Conservation (phyloP, 148 eudicot species). For the Pouteria glomerata region DNA sequence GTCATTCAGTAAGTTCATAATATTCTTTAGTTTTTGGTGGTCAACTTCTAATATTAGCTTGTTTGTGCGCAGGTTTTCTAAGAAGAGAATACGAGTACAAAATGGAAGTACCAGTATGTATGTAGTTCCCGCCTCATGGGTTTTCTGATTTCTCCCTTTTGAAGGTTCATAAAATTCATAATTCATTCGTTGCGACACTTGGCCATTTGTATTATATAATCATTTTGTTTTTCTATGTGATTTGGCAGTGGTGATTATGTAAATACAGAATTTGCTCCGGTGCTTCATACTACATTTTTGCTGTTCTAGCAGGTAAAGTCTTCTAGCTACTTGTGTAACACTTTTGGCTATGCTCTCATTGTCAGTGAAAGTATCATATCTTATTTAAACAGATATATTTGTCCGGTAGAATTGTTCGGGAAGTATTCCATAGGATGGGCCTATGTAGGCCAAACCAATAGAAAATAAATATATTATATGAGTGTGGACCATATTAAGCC, state of each 20-base stretch:
- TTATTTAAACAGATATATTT: background rate
- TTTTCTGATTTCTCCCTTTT: background rate
- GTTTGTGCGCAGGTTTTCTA: conserved; percentile 4
- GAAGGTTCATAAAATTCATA: conserved; percentile 11
- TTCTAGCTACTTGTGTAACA: background rate
- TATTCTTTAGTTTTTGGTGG: background rate
- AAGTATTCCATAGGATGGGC: no score
- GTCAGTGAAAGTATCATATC: background rate
- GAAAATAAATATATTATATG: background rate
- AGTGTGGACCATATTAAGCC: no score
- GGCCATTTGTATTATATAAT: background rate
- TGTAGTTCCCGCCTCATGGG: conserved; percentile 1
- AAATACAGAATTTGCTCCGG: background rate
- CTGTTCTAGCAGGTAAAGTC: conserved; percentile 10
- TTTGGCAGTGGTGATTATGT: conserved; percentile 25
- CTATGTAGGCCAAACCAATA: no score
- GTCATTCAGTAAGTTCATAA: background rate
- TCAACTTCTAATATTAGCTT: background rate
- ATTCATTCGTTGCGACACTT: background rate
- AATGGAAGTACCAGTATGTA: conserved; percentile 3
- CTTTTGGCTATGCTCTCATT: background rate
- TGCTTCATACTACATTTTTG: background rate
- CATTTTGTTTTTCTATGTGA: background rate
- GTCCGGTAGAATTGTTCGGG: background rate
- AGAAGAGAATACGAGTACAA: conserved; percentile 2